Evolutionary conservation across 345 rosid genomes (phyloP).

Genomic region (Hibiscus tridactylites): DNA sequence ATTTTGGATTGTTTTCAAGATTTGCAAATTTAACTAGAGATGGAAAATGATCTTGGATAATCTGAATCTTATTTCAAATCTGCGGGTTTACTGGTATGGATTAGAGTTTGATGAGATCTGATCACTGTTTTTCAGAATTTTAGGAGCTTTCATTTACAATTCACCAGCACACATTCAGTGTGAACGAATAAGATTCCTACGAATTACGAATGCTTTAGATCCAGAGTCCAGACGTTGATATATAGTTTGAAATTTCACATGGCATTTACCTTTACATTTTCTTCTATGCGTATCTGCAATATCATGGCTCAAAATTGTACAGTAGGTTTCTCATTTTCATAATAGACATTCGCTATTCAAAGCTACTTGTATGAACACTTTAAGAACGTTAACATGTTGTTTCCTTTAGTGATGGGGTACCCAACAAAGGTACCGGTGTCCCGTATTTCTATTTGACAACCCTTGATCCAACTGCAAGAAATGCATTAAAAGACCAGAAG

Average conservation of each 20-base stretch:
- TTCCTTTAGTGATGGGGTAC: constrained; percentile 32
- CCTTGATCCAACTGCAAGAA: constrained; percentile 89
- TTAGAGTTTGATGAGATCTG: background rate
- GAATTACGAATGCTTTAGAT: too few species aligned
- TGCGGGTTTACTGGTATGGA: background rate
- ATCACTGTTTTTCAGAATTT: background rate
- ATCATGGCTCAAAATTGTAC: background rate
- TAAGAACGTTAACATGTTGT: background rate
- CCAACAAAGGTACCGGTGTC: constrained; percentile 53
- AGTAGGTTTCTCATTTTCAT: background rate
- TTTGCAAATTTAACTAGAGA: background rate
- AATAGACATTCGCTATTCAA: background rate
- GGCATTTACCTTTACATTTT: background rate
- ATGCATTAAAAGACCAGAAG: constrained; percentile 64
- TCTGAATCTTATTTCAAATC: background rate
- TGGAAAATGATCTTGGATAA: background rate
- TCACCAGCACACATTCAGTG: background rate
- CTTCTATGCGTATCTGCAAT: background rate
- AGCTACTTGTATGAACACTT: background rate
- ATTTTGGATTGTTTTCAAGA: background rate
- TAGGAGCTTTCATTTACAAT: background rate
- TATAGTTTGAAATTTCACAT: background rate
- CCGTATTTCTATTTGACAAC: constrained; percentile 91
- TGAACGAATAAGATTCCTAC: too few species aligned
- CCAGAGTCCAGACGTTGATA: too few species aligned